Percentiles rank a stretch among this genome's conserved stretches.
These are phyloP conservation scores for Candida mattraensis DNA, from an alignment of 805 yeast genomes.

Conservation along the genomic window DNA sequence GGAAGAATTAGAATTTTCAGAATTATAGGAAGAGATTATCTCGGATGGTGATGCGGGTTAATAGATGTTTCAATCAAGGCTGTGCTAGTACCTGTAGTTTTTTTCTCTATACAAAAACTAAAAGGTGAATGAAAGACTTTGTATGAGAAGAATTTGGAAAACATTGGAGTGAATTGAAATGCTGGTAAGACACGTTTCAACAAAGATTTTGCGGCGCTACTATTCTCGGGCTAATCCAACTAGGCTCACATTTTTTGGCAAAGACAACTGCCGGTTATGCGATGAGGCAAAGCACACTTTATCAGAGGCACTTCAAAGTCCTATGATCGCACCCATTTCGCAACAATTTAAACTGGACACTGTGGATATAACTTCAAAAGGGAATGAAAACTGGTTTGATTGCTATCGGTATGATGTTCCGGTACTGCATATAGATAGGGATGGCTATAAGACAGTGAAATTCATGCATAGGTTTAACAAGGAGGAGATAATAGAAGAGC, in stretches of 20 bases:
- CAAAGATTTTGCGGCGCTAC: slow-evolving; percentile 1
- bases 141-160: too few relatives aligned
- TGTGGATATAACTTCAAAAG: slow-evolving; percentile 59
- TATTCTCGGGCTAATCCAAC: slow-evolving; percentile 8
- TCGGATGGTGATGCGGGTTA: slow-evolving; percentile 57
- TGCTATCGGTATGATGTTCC: slow-evolving; percentile 76
- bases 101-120: too few relatives aligned
- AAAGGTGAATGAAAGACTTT: too few relatives aligned
- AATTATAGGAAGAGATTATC: slow-evolving; percentile 66
- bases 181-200: too few relatives aligned
- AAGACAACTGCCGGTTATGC: slow-evolving; percentile 68
- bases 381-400: slow-evolving; percentile 66
- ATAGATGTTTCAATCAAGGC: too few relatives aligned
- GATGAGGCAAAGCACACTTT: slow-evolving; percentile 59
- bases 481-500: slow-evolving; percentile 53
- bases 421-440: slow-evolving; percentile 65
- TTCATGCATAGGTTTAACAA: slow-evolving; percentile 68
- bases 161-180: too few relatives aligned
- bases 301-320: slow-evolving; percentile 38
- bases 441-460: slow-evolving; percentile 46
- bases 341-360: slow-evolving; percentile 37
- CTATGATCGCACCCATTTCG: slow-evolving; percentile 18
- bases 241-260: slow-evolving; percentile 60
- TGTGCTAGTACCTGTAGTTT: too few relatives aligned
- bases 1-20: slow-evolving; percentile 84